Base-by-base conservation (phyloP, 305 asterid genomes). In the Fraxinus albicans region DNA sequence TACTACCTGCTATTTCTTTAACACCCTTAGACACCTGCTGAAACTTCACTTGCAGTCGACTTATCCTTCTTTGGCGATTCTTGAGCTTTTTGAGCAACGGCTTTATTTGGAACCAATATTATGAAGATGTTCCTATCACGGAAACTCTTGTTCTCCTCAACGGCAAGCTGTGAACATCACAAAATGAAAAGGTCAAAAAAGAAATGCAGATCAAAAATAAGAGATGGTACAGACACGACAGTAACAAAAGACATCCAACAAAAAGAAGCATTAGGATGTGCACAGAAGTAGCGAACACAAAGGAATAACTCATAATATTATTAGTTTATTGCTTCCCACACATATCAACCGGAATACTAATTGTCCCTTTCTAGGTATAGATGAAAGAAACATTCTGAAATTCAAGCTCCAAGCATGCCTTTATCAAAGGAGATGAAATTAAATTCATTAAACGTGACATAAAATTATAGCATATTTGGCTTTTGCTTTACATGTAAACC, bases 41-140 rank as follows among this genome's bases (percentile, higher is more conserved):
- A 90, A 76, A 92, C 97, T 90, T 90, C 95, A 40, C 84, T 79
- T 50, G 77, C 92, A 23, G 84, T 84, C 10, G 91, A 25, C 65
- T 86, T 80, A n/a, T 92, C 96, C 89, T 89, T 92, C 92, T 88
- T 92, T 13, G 95, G 92, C 9, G 87, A 85, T 73, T 94, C 98
- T 76, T 89, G 94, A 81, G 89, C 74, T 84, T 90, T 96, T 89
- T 88, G 96, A 80, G 65, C 82, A 83, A 90, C 36, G 31, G 88
- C 86, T 92, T 94, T 94, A 87, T 96, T 96, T 21, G 99, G 99
- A 72, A 91, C 86, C 92, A 96, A 81, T 77, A 96, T 76, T 50
- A 94, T 84, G 77, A 90, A 96, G 13, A 94, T 86, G 84, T 93
- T 93, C 84, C 94, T 90, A 85, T 92, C 98, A 44, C 81, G 85